A percentile compares a stretch with the other conserved stretches of the same genome.
Evolutionary conservation across 2,329 filamentous ascomycete species (phyloP).

Genomic region (Xylaria sp.): DNA sequence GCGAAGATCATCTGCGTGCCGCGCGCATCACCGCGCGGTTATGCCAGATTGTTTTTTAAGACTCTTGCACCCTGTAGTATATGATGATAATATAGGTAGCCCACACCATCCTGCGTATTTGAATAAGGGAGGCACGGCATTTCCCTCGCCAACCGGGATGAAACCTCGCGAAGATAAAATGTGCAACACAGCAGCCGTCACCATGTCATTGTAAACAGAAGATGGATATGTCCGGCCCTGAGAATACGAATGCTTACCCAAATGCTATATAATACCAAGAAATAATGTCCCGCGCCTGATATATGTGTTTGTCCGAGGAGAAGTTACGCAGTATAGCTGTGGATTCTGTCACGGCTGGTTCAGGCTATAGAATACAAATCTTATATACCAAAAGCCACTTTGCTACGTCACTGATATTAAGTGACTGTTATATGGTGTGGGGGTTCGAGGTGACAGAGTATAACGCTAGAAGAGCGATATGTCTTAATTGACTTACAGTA

Average conservation of each 20-base stretch:
- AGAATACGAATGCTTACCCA: conserved; percentile 20
- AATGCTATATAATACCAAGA: conserved; percentile 13
- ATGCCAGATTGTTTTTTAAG: conserved; percentile 26
- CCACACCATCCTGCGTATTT: conserved; percentile 23
- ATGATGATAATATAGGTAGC: conserved; percentile 23
- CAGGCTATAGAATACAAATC: conserved; percentile 19
- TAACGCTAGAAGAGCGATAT: conserved; percentile 10
- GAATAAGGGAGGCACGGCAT: conserved; percentile 22
- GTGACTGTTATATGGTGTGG: conserved; percentile 11
- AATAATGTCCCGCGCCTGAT: neutral
- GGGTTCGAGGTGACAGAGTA: conserved; percentile 24
- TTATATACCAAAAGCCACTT: conserved; percentile 12
- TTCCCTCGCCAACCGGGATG: conserved; percentile 38
- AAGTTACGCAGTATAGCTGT: conserved; percentile 1
- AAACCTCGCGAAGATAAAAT: conserved; percentile 32
- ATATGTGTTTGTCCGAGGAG: conserved; percentile 2
- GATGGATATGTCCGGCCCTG: conserved; percentile 15
- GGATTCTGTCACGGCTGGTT: conserved; percentile 10
- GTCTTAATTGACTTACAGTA: conserved; percentile 24
- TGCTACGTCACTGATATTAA: conserved; percentile 29
- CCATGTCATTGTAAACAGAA: conserved; percentile 27
- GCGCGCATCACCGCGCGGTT: conserved; percentile 34
- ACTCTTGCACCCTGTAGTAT: conserved; percentile 20
- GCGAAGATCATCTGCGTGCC: conserved; percentile 38
- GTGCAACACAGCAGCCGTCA: conserved; percentile 16